A percentile compares a stretch with the other conserved stretches of the same genome.
phyloP scores from a whole-genome alignment of 2,329 filamentous ascomycete genomes.

The Calonectria pseudoturangicola region DNA sequence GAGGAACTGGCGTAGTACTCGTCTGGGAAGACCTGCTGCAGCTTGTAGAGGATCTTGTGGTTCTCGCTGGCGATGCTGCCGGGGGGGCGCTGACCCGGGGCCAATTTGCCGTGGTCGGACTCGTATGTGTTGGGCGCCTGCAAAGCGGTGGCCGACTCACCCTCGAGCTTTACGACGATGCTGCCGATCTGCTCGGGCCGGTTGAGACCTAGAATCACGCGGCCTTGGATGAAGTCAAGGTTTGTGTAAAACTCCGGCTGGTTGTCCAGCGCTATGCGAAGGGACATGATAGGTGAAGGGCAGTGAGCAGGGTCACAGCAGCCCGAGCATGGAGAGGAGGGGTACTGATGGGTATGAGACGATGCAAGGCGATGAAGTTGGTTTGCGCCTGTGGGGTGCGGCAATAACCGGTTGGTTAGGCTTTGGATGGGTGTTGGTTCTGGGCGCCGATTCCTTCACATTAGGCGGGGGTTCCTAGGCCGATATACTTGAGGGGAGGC shows the following conservation, averaged over 20 bases:
- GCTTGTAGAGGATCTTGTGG: conserved; percentile 85
- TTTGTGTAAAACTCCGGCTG: conserved; percentile 86
- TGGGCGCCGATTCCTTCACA: conserved; percentile 27
- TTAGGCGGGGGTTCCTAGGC: conserved; percentile 29
- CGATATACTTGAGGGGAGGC: conserved; percentile 28
- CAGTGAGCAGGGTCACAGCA: conserved; percentile 31
- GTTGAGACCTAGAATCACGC: conserved; percentile 73
- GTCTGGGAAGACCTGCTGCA: conserved; percentile 83
- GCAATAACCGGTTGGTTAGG: conserved; percentile 39
- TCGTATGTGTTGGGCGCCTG: conserved; percentile 68
- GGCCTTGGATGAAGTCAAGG: conserved; percentile 82
- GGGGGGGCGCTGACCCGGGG: conserved; percentile 57
- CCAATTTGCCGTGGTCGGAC: conserved; percentile 60
- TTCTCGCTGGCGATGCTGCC: conserved; percentile 72
- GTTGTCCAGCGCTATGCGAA: conserved; percentile 80
- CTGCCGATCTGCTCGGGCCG: conserved; percentile 82
- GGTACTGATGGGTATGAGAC: conserved; percentile 27
- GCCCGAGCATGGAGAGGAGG: conserved; percentile 39
- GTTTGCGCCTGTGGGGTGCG: conserved; percentile 37
- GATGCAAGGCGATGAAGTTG: conserved; percentile 38
- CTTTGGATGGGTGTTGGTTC: conserved; percentile 35
- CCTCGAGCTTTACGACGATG: conserved; percentile 89
- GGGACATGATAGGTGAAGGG: conserved; percentile 72
- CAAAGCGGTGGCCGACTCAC: conserved; percentile 83
- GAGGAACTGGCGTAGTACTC: conserved; percentile 65